These are phyloP conservation scores for Moesziomyces sp. DNA, from an alignment of 1,284 basidiomycete species.

Conservation along the genomic window DNA sequence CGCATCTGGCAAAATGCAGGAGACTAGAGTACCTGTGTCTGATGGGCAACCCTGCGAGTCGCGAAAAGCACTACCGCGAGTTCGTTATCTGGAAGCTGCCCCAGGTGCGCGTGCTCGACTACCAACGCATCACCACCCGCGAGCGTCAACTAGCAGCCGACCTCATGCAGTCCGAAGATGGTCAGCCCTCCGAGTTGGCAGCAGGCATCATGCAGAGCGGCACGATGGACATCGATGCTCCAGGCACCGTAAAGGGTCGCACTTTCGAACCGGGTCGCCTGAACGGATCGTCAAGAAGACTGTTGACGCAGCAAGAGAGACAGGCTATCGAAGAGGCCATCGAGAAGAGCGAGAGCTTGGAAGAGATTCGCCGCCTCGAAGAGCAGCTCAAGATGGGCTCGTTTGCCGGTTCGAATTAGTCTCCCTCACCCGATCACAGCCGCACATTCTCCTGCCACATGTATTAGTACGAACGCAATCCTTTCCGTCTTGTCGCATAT, in stretches of 20 bases:
- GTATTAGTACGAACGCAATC: too few species aligned
- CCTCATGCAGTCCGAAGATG: constrained; percentile 58
- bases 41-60: constrained; percentile 87
- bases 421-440: too few species aligned
- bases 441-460: too few species aligned
- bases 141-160: constrained; percentile 54
- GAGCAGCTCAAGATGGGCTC: constrained; percentile 61
- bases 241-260: constrained; percentile 70
- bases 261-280: constrained; percentile 70
- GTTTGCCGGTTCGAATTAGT: constrained; percentile 11
- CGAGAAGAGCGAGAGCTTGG: constrained; percentile 86
- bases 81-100: constrained; percentile 75
- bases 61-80: constrained; percentile 95
- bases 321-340: constrained; percentile 89
- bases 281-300: constrained; percentile 72
- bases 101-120: constrained; percentile 90
- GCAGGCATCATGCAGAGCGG: constrained; percentile 75
- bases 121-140: constrained; percentile 92
- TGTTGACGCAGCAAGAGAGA: constrained; percentile 93
- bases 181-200: constrained; percentile 52
- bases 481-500: too few species aligned
- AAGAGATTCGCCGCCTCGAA: constrained; percentile 69
- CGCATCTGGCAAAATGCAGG: constrained; percentile 82
- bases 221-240: constrained; percentile 69
- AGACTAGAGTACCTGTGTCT: constrained; percentile 84